These are phyloP conservation scores for Phellinidium pouzarii DNA, from an alignment of 1,284 basidiomycete species.

Conservation along the genomic window DNA sequence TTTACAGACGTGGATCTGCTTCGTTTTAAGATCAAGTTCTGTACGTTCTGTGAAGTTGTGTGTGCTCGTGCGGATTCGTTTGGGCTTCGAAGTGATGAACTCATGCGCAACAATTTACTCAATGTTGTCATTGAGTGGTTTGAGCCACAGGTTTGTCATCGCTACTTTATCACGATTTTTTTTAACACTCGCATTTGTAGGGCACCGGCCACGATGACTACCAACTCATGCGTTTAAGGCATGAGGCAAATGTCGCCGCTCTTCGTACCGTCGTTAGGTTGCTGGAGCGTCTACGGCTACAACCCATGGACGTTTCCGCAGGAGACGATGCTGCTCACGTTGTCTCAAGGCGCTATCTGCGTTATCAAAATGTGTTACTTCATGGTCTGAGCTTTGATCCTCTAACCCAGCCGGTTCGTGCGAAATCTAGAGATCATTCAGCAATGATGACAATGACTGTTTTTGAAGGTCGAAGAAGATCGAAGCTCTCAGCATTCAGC, in stretches of 20 bases:
- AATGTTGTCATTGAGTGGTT: conserved; percentile 78
- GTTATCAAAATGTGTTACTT: conserved; percentile 63
- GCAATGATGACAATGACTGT: background rate
- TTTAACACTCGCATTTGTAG: conserved; percentile 1
- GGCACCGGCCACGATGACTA: conserved; percentile 8
- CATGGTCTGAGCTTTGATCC: conserved; percentile 46
- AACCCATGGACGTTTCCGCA: conserved; percentile 46
- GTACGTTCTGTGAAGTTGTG: conserved; percentile 62
- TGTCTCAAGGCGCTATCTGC: conserved; percentile 71
- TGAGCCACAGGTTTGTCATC: conserved; percentile 37
- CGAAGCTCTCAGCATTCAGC: conserved; percentile 15
- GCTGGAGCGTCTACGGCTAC: conserved; percentile 71
- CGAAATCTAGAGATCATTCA: background rate
- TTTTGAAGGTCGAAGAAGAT: conserved; percentile 11
- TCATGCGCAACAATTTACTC: conserved; percentile 62
- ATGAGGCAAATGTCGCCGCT: conserved; percentile 68
- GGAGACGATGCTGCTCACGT: conserved; percentile 65
- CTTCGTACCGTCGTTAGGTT: conserved; percentile 68
- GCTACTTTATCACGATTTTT: background rate
- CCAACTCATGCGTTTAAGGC: conserved; percentile 31
- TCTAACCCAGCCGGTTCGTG: conserved; percentile 17
- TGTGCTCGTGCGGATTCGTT: conserved; percentile 57
- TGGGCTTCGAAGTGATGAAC: conserved; percentile 59
- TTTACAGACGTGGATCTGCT: conserved; percentile 49
- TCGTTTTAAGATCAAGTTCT: conserved; percentile 73